Percentiles rank a stretch among this genome's conserved stretches.
Conservation (phyloP, 1,284 basidiomycete genomes). For the Sanghuangporus baumii region DNA sequence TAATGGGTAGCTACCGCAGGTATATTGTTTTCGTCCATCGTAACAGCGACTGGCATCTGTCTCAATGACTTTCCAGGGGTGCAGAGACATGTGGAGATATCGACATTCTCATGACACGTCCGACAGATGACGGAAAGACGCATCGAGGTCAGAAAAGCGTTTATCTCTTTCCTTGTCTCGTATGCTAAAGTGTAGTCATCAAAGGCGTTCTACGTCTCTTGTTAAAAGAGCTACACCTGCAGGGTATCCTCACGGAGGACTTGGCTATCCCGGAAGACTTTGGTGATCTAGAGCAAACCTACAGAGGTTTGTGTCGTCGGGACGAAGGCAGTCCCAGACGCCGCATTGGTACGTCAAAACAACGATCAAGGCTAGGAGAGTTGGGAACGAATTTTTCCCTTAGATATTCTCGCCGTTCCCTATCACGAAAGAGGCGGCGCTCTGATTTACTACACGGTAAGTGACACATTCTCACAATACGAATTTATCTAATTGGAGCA, state of each 20-base stretch:
- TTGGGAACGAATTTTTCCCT: neutral
- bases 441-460: slow-evolving; percentile 82
- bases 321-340: slow-evolving; percentile 36
- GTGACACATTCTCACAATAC: slow-evolving; percentile 23
- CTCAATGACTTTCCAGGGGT: slow-evolving; percentile 35
- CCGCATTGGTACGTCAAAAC: slow-evolving; percentile 58
- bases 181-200: neutral
- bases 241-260: slow-evolving; percentile 69
- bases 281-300: slow-evolving; percentile 64
- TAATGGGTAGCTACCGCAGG: slow-evolving; percentile 91
- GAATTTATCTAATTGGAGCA: slow-evolving; percentile 26
- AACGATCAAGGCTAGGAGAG: neutral
- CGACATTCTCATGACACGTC: slow-evolving; percentile 81
- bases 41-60: neutral
- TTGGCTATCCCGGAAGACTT: slow-evolving; percentile 67
- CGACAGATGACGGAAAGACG: slow-evolving; percentile 62
- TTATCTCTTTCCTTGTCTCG: neutral
- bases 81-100: slow-evolving; percentile 82
- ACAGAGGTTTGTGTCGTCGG: slow-evolving; percentile 70
- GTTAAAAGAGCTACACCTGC: slow-evolving; percentile 48
- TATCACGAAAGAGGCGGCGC: slow-evolving; percentile 78
- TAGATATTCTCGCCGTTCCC: slow-evolving; percentile 71
- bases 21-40: slow-evolving; percentile 22
- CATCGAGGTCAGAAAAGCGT: slow-evolving; percentile 48
- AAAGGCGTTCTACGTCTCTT: slow-evolving; percentile 55